Evolutionary conservation across 2,329 filamentous ascomycete genomes (phyloP), one percentile per base, ranked within the genome.

Genomic region (Aspergillus japonicus): DNA sequence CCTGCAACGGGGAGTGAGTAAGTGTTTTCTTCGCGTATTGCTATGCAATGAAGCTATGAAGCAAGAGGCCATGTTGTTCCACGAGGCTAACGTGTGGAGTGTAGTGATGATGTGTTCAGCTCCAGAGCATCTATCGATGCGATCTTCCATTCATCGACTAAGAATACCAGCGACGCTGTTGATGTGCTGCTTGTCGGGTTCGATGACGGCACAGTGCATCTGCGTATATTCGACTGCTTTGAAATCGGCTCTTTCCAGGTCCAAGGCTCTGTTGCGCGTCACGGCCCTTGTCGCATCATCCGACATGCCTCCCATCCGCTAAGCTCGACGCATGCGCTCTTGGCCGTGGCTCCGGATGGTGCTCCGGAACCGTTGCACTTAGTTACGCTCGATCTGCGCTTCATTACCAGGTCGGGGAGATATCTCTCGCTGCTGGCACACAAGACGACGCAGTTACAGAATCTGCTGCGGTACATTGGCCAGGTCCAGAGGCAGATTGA

Each of bases 221-320:
- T 96, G 19, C 91, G 87, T 66, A 91, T 96, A 51, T 94, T 94
- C 72, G 90, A 96, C 73, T 93, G 90, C 5, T 91, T 96, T 68
- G 83, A 90, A 61, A 88, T 96, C 59, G 91, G 92, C 3, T 59
- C 81, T 83, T 58, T 82, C 79, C 29, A 71, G 74, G 2, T 78
- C 76, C 4, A 68, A 62, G 58, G 73, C 71, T 69, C 71, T 62
- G 12, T 72, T 81, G 55, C 77, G 77, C 58, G 75, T 74, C 56
- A 63, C 21, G 60, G 53, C 10, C 65, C 59, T 5, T 70, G 82
- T 50, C 80, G 78, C 26, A 77, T 83, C 11, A 65, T 85, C 26
- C 71, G 79, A 19, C 90, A 96, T 71, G 82, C 89, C 31, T 91
- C 89, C 8, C 89, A 96, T 71, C 84, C 89, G 0, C 81, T 87